Conservation (phyloP, 495 filamentous ascomycete species). For the Evernia prunastri region DNA sequence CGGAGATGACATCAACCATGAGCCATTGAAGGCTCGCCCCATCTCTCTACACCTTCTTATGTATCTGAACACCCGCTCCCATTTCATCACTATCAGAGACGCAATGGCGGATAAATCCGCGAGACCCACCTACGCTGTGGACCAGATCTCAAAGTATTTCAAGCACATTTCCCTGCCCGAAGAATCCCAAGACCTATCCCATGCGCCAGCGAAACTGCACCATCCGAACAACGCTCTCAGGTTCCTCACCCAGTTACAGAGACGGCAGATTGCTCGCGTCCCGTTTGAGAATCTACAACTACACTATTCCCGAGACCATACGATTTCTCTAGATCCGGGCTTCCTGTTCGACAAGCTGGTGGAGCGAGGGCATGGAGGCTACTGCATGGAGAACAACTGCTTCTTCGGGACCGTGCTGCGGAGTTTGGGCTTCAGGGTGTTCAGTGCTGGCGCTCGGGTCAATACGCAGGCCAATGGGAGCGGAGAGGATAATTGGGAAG, state of each 20-base stretch:
- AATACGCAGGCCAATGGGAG: conserved; percentile 28
- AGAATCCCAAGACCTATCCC: not conserved
- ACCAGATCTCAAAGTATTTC: conserved; percentile 21
- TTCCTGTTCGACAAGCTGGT: conserved; percentile 62
- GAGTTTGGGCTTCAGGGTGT: conserved; percentile 54
- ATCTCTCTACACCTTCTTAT: too few species aligned
- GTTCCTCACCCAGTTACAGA: conserved; percentile 23
- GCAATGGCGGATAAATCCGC: not conserved
- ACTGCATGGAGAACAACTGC: conserved; percentile 70
- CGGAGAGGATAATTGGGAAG: conserved; percentile 28
- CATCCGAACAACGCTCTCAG: conserved; percentile 3
- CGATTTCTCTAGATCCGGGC: conserved; percentile 49
- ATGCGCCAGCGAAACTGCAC: not conserved
- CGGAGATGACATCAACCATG: not conserved
- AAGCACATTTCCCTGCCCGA: conserved; percentile 15
- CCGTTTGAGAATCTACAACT: conserved; percentile 65
- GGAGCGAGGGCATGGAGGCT: conserved; percentile 56
- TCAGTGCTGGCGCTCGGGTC: conserved; percentile 40
- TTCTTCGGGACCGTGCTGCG: conserved; percentile 60
- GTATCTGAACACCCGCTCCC: too few species aligned
- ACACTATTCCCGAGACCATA: conserved; percentile 48
- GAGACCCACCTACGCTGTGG: conserved; percentile 13
- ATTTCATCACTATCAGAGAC: too few species aligned
- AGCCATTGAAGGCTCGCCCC: too few species aligned
- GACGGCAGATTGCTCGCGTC: conserved; percentile 50